phyloP scores from a whole-genome alignment of 177 flowering plant species.

The Vitis hybrid region DNA sequence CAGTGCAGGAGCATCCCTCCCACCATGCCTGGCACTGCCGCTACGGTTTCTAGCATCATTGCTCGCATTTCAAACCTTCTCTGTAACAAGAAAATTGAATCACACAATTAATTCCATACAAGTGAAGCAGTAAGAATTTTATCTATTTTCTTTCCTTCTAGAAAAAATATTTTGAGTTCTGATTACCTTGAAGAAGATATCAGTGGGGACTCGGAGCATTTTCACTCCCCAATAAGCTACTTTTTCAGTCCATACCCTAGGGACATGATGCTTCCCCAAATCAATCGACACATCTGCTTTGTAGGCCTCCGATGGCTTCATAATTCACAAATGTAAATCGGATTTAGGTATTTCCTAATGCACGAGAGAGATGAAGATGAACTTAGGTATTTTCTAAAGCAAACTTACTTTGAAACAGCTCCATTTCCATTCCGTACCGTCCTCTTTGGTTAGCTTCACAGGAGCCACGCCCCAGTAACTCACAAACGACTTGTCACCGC shows the following conservation, averaged over 20 bases:
- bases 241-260: conserved; percentile 28
- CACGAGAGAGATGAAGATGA: neutral
- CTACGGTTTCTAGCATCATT: conserved; percentile 91
- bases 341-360: too few species aligned
- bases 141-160: neutral
- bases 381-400: neutral
- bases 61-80: conserved; percentile 78
- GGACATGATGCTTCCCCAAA: conserved; percentile 38
- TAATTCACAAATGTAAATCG: neutral
- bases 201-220: conserved; percentile 30
- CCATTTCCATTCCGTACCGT: conserved; percentile 35
- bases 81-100: conserved; percentile 26
- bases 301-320: conserved; percentile 47
- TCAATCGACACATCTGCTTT: conserved; percentile 30
- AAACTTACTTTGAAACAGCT: conserved; percentile 29
- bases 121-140: too few species aligned
- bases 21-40: conserved; percentile 95
- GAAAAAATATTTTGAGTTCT: neutral
- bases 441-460: conserved; percentile 20
- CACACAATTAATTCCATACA: neutral
- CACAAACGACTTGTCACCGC: too few species aligned
- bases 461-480: conserved; percentile 30
- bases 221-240: conserved; percentile 39
- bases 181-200: conserved; percentile 46
- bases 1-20: conserved; percentile 81